These are phyloP conservation scores for Aspergillus saccharolyticus DNA, from an alignment of 495 filamentous ascomycete species.

Conservation along the genomic window DNA sequence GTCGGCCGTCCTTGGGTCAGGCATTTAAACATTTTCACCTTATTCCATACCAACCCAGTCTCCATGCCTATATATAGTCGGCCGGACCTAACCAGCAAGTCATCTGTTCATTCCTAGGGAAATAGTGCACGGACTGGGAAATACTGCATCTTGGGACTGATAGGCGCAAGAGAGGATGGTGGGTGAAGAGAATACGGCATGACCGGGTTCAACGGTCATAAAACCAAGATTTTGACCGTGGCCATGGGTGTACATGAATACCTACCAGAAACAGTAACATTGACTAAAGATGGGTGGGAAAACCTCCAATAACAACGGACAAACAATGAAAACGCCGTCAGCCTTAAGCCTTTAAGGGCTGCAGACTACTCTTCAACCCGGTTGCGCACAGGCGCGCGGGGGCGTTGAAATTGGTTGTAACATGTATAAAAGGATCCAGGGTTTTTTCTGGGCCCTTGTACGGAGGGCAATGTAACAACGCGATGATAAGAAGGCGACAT, in stretches of 20 bases:
- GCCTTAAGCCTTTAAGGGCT: conserved; percentile 42
- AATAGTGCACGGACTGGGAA: neutral
- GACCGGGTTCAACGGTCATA: neutral
- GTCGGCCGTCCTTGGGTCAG: neutral
- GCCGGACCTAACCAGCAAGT: neutral
- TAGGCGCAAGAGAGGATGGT: too few relatives aligned
- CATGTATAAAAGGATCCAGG: neutral
- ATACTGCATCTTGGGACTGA: neutral
- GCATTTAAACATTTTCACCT: neutral
- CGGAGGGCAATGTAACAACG: neutral
- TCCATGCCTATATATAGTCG: neutral
- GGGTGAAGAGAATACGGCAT: neutral
- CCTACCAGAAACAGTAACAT: conserved; percentile 5
- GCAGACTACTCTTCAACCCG: conserved; percentile 21
- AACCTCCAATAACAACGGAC: neutral
- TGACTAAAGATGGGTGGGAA: conserved; percentile 2
- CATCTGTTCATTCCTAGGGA: neutral
- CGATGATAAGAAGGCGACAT: neutral
- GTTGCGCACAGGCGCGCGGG: conserved; percentile 14
- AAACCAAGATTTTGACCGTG: neutral
- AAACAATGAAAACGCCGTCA: conserved; percentile 16
- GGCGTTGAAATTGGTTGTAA: neutral
- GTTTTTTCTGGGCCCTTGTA: neutral
- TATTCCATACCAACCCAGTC: neutral
- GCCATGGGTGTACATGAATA: neutral